Evolutionary conservation across 768 basidiomycete species (phyloP).

Genomic region (Collybia sp.): DNA sequence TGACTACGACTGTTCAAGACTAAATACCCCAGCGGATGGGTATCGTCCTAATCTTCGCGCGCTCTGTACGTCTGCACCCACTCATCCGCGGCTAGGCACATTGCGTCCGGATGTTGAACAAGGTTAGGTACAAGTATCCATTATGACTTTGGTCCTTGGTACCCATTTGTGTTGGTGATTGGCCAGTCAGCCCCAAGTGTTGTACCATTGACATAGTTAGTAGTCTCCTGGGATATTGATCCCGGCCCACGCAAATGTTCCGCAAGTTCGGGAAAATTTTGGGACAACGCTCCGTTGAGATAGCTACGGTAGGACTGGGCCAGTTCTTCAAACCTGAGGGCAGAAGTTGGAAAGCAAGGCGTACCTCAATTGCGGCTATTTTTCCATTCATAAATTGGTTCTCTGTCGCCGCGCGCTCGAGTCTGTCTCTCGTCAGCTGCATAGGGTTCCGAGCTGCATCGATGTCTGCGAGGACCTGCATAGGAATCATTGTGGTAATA

Average conservation of each 20-base stretch:
- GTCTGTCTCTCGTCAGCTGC: slow-evolving; percentile 72
- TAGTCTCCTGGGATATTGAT: slow-evolving; percentile 5
- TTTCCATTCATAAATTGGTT: slow-evolving; percentile 93
- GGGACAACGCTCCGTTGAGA: slow-evolving; percentile 65
- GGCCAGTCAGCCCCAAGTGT: no score
- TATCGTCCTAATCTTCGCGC: no score
- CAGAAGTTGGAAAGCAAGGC: slow-evolving; percentile 13
- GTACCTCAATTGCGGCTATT: slow-evolving; percentile 70
- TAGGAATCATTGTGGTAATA: slow-evolving; percentile 60
- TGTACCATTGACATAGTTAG: no score
- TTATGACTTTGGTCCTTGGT: no score
- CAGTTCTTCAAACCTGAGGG: slow-evolving; percentile 2
- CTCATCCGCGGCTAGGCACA: no score
- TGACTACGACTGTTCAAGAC: no score
- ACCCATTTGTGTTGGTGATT: not conserved
- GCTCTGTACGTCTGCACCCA: no score
- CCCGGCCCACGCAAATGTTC: slow-evolving; percentile 18
- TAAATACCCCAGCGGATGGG: no score
- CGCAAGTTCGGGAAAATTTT: slow-evolving; percentile 68
- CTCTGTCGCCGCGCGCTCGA: slow-evolving; percentile 82
- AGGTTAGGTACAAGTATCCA: no score
- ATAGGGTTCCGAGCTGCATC: slow-evolving; percentile 79
- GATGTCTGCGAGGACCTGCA: slow-evolving; percentile 74
- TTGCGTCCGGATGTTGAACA: no score
- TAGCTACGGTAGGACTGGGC: slow-evolving; percentile 62